phyloP scores from a whole-genome alignment of 495 filamentous ascomycete genomes.

The Penicillium antarcticum region DNA sequence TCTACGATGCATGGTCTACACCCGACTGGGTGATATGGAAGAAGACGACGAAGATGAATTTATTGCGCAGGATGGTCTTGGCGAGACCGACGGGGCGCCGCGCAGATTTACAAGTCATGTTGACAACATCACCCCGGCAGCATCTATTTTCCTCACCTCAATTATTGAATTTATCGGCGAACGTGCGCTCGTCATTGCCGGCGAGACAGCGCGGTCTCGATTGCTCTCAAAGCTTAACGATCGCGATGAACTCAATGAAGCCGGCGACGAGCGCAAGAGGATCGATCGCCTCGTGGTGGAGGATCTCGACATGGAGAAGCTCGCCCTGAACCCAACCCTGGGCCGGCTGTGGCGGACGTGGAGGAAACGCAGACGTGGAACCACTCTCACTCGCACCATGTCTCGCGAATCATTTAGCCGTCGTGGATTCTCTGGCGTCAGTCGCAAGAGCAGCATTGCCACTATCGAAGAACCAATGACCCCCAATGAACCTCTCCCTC shows the following conservation, averaged over 20 bases:
- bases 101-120: constrained; percentile 54
- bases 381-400: constrained; percentile 34
- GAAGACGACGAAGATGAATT: constrained; percentile 93
- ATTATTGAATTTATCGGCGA: constrained; percentile 94
- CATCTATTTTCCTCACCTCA: constrained; percentile 92
- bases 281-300: constrained; percentile 74
- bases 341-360: constrained; percentile 92
- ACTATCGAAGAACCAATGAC: constrained; percentile 33
- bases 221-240: constrained; percentile 39
- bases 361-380: constrained; percentile 70
- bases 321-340: constrained; percentile 82
- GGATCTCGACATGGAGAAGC: constrained; percentile 87
- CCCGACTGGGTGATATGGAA: constrained; percentile 92
- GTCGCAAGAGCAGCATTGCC: constrained; percentile 39
- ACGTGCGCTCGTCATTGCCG: constrained; percentile 81
- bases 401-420: constrained; percentile 45
- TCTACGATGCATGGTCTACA: constrained; percentile 96
- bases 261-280: constrained; percentile 23
- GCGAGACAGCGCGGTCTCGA: constrained; percentile 79
- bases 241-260: constrained; percentile 14
- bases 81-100: constrained; percentile 44
- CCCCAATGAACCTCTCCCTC: constrained; percentile 17
- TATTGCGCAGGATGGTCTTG: constrained; percentile 67
- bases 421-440: constrained; percentile 28
- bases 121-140: constrained; percentile 81